Base-by-base conservation (phyloP, 2,329 filamentous ascomycete species). In the Fonsecaea multimorphosa region DNA sequence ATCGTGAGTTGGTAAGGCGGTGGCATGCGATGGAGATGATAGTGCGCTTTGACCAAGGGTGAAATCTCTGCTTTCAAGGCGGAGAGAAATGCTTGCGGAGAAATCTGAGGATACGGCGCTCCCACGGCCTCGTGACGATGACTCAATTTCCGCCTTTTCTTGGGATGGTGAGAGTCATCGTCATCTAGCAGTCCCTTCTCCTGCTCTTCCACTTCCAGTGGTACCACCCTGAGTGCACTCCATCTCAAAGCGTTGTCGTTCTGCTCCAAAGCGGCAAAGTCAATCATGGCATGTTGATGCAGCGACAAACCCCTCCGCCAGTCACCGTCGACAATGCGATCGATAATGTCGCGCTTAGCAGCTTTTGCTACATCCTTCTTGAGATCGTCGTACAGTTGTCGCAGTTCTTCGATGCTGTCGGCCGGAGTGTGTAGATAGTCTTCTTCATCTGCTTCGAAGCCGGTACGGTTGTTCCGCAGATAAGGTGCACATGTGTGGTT, bases 21-120 rank as follows among this genome's bases (percentile, higher is more conserved):
- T 19, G 53, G 51, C 7, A 81, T 72, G n/a, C 89, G 86, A 70
- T 90, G 88, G 66, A 95, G 86, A 72, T 91, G 89, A 76, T 92
- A 95, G 77, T 96, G 91, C 4, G 91, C 90, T 76, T 95, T 96
- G 71, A 93, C 86, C 65, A 95, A 85, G 0, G 92, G 91, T 1
- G 91, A 82, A 19, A 93, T 85, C 73, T 93, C 89, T 46, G 83
- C 82, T 71, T 93, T 90, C 1, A 97, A 85, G 70, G 89, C 90
- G 69, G 87, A 86, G 40, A 96, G 81, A 76, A 96, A 96, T 0
- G 89, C 91, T 3, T 90, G 87, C 0, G 91, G 90, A 73, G 96
- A 91, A 73, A 68, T 77, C 76, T 64, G 73, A 70, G 27, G 78
- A 74, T 69, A 71, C 27, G n/a, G 53, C 14, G 57, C 32, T 73